phyloP scores from a whole-genome alignment of 2,329 filamentous ascomycete species.

The Dothideomycetes sp. region DNA sequence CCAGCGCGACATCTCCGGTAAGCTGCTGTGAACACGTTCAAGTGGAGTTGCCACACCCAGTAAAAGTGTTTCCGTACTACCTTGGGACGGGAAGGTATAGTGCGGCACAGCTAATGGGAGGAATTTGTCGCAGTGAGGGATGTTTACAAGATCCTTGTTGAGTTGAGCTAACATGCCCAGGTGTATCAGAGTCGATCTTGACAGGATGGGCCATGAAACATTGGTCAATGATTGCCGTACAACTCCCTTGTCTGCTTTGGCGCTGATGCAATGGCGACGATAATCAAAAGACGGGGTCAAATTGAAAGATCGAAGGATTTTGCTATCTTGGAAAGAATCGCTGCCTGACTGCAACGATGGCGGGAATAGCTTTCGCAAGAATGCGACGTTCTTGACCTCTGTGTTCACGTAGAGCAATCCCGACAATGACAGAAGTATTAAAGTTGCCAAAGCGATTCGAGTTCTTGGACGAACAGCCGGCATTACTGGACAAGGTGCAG shows the following conservation, averaged over 20 bases:
- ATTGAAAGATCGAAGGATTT: too few relatives aligned
- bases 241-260: constrained; percentile 10
- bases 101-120: constrained; percentile 12
- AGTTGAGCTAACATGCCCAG: constrained; percentile 9
- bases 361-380: too few relatives aligned
- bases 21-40: constrained; percentile 13
- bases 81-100: constrained; percentile 8
- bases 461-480: too few relatives aligned
- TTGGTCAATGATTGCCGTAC: constrained; percentile 10
- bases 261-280: constrained; percentile 10
- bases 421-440: too few relatives aligned
- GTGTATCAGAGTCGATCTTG: constrained; percentile 3
- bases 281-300: too few relatives aligned
- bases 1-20: constrained; percentile 16
- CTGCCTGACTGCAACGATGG: too few relatives aligned
- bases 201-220: constrained; percentile 8
- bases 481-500: too few relatives aligned
- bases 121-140: constrained; percentile 11
- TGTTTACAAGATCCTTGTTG: constrained; percentile 10
- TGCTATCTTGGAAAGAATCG: too few relatives aligned
- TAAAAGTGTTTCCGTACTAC: constrained; percentile 13
- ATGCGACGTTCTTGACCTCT: too few relatives aligned
- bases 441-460: too few relatives aligned
- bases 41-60: constrained; percentile 16
- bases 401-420: too few relatives aligned